These are phyloP conservation scores for Teratosphaeria zuluensis DNA, from an alignment of 2,329 filamentous ascomycete species.

Conservation along the genomic window DNA sequence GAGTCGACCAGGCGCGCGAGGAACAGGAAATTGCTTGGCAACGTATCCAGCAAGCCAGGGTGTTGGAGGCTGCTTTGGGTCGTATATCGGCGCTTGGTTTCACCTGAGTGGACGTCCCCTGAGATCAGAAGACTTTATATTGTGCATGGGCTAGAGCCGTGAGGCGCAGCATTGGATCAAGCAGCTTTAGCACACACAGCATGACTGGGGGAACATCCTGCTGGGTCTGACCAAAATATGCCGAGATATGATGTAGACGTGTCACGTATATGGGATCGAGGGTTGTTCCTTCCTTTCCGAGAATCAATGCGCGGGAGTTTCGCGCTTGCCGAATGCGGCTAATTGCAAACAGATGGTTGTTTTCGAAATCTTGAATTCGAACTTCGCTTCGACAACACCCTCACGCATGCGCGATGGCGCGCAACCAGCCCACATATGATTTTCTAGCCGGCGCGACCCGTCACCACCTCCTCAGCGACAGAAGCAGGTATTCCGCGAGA, in stretches of 20 bases:
- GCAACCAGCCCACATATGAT: constrained; percentile 38
- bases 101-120: neutral
- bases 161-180: too few relatives aligned
- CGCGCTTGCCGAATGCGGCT: neutral
- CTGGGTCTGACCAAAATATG: neutral
- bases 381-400: neutral
- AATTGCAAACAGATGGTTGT: neutral
- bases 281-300: neutral
- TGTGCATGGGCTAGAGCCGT: too few relatives aligned
- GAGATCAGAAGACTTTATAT: too few relatives aligned
- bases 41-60: neutral
- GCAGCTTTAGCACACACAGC: too few relatives aligned
- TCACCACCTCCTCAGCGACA: constrained; percentile 18
- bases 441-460: constrained; percentile 36
- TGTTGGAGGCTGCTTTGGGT: neutral
- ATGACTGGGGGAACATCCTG: too few relatives aligned
- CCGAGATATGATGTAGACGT: neutral
- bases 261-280: neutral
- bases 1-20: neutral
- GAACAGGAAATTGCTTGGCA: neutral
- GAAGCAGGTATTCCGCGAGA: constrained; percentile 32
- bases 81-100: neutral
- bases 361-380: neutral
- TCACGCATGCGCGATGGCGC: constrained; percentile 14
- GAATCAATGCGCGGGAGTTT: neutral